A percentile compares a stretch with the other conserved stretches of the same genome.
phyloP scores from a whole-genome alignment of 352 stramenopile genomes.

The Pythium plurisporium region DNA sequence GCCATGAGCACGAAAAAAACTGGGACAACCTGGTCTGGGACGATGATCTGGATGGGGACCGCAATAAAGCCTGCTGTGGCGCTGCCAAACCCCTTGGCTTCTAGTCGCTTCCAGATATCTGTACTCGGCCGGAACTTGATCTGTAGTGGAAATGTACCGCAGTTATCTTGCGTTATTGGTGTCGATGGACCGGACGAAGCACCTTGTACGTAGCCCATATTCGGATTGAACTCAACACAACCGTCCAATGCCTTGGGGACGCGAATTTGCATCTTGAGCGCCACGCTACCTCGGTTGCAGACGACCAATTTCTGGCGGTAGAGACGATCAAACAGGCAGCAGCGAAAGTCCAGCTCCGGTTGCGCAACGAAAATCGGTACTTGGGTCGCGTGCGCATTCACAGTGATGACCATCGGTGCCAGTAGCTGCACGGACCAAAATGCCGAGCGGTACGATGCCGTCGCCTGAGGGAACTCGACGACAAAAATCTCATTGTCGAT shows the following conservation, averaged over 20 bases:
- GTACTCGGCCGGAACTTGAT: constrained; percentile 35
- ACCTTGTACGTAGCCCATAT: constrained; percentile 82
- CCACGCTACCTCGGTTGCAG: constrained; percentile 85
- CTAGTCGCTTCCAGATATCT: constrained; percentile 23
- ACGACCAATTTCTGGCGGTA: constrained; percentile 80
- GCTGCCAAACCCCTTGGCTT: constrained; percentile 19
- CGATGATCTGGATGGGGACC: constrained; percentile 36
- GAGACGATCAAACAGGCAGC: constrained; percentile 82
- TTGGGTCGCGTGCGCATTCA: constrained; percentile 28
- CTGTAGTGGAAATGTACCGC: constrained; percentile 40
- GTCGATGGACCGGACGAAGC: neutral
- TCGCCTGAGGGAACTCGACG: constrained; percentile 31
- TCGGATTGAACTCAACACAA: constrained; percentile 76
- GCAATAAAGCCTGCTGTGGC: constrained; percentile 17
- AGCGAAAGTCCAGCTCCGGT: constrained; percentile 65
- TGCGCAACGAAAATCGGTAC: constrained; percentile 42
- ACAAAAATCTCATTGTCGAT: constrained; percentile 31
- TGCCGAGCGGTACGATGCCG: neutral
- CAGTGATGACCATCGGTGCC: constrained; percentile 9
- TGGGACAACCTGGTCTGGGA: constrained; percentile 60
- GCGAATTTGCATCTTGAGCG: constrained; percentile 75
- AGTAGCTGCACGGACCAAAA: constrained; percentile 14
- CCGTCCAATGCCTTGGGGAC: constrained; percentile 57
- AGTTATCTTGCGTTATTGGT: neutral
- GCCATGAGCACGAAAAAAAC: constrained; percentile 52